Base-by-base conservation (phyloP, 2,329 filamentous ascomycete species). In the Aureobasidium sp. region DNA sequence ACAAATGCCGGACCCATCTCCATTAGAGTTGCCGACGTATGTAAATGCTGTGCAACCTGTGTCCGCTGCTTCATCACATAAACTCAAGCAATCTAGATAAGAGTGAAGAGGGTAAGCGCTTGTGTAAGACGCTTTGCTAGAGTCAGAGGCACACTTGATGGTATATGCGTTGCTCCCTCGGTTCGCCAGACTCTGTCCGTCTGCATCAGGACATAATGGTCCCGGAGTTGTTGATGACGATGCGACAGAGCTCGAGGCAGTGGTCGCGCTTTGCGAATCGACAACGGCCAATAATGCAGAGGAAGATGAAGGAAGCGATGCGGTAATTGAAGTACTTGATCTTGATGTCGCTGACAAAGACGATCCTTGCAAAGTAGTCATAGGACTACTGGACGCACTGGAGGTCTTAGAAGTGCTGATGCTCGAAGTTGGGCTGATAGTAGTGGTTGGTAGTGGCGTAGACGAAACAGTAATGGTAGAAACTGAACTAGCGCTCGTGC, bases 391-490 rank as follows among this genome's bases (percentile, higher is more conserved):
- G 29, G 41, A 45, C 3, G 2, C 4, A 36, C 13, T 21, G n/a
- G 39, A 36, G 3, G 51, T 5, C 2, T 11, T 47, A 8, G 41
- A 29, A 37, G 32, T 14, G 21, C 29, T 45, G 25, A 11, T 16
- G 42, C 16, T 44, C 14, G 54, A 39, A 9, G 54, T 47, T 21
- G 54, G 54, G 29, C 42, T 39, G 13, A 58, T 39, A 1, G 41
- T 58, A 45, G 59, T 68, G 53, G 59, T 73, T 70, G 50, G 75
- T 71, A 13, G 77, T 68, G 62, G 77, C 72, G 41, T 67, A 67
- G 59, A 66, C 67, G 25, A 62, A 60, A 27, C 79, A 79, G 27
- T 76, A 77, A 68, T 82, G 81, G 72, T 81, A 81, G 47, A 76
- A 4, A 75, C 76, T 16, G 69, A 67, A 7, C 68, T 61, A 16